Evolutionary conservation across 1,284 basidiomycete species (phyloP).

Genomic region (Fomitopsis schrenkii): DNA sequence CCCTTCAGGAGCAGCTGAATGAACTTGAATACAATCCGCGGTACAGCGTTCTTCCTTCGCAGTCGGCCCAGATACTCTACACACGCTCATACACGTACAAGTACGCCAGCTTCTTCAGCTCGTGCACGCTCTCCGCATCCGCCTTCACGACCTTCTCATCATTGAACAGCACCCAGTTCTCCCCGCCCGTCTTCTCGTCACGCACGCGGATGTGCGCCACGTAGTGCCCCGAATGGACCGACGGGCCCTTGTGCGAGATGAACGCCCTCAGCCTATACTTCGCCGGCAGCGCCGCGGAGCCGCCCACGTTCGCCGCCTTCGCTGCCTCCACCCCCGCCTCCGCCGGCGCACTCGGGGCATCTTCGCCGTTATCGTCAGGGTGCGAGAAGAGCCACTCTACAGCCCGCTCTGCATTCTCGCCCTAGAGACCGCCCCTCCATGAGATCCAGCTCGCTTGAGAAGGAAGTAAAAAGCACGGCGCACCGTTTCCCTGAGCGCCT

Average conservation of each 20-base stretch:
- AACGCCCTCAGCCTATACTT: conserved; percentile 85
- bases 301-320: conserved; percentile 29
- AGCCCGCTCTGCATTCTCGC: conserved; percentile 77
- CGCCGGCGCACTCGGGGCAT: conserved; percentile 30
- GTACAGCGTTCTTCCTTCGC: neutral
- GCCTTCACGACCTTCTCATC: conserved; percentile 95
- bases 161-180: conserved; percentile 86
- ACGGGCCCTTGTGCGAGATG: conserved; percentile 96
- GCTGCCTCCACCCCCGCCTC: conserved; percentile 18
- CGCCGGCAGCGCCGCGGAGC: conserved; percentile 67
- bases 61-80: neutral
- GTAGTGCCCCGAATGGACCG: conserved; percentile 94
- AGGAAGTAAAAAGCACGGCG: conserved; percentile 19
- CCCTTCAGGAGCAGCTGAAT: too few species aligned
- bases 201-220: conserved; percentile 72
- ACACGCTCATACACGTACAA: conserved; percentile 82
- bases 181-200: conserved; percentile 25
- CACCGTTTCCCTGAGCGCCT: conserved; percentile 87
- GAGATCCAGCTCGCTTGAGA: neutral
- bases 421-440: conserved; percentile 33
- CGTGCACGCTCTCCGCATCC: conserved; percentile 67
- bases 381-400: conserved; percentile 98
- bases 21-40: too few species aligned
- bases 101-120: conserved; percentile 81
- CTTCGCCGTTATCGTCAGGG: conserved; percentile 82